These are phyloP conservation scores for Xylariales sp. DNA, from an alignment of 2,329 filamentous ascomycete species.

Conservation along the genomic window DNA sequence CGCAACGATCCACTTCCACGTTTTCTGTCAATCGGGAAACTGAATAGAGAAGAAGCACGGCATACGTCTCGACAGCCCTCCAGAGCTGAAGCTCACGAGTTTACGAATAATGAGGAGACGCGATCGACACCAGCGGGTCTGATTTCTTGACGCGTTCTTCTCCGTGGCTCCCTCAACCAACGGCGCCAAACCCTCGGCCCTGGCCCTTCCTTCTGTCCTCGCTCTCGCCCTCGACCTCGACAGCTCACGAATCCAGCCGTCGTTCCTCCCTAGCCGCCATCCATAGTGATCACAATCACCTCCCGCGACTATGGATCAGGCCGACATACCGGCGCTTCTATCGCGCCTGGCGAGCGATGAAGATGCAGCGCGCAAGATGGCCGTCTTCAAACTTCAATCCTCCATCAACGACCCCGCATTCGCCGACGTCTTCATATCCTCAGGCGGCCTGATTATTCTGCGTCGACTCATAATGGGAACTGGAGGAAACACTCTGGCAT, in stretches of 20 bases:
- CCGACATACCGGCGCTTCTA: constrained; percentile 61
- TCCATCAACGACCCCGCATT: constrained; percentile 95
- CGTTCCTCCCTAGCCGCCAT: constrained; percentile 25
- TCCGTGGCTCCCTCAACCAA: too few species aligned
- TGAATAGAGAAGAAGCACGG: too few species aligned
- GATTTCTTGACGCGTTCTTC: background rate
- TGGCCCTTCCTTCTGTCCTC: too few species aligned
- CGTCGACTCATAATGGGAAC: constrained; percentile 79
- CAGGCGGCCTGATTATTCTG: constrained; percentile 77
- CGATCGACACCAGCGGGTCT: background rate
- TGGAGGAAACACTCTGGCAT: constrained; percentile 90
- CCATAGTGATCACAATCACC: background rate
- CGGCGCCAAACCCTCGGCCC: too few species aligned
- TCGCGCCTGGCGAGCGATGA: constrained; percentile 64
- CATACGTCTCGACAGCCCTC: too few species aligned
- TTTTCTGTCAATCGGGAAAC: background rate
- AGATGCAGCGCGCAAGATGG: constrained; percentile 96
- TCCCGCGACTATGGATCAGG: constrained; percentile 55
- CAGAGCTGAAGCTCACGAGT: background rate
- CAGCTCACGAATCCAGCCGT: too few species aligned
- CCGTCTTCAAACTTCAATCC: constrained; percentile 94
- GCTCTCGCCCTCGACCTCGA: too few species aligned
- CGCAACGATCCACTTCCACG: too few species aligned
- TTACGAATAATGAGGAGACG: constrained; percentile 6
- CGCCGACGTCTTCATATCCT: constrained; percentile 91